phyloP scores from a whole-genome alignment of 2,329 filamentous ascomycete genomes.

The Hypocrella siamensis region DNA sequence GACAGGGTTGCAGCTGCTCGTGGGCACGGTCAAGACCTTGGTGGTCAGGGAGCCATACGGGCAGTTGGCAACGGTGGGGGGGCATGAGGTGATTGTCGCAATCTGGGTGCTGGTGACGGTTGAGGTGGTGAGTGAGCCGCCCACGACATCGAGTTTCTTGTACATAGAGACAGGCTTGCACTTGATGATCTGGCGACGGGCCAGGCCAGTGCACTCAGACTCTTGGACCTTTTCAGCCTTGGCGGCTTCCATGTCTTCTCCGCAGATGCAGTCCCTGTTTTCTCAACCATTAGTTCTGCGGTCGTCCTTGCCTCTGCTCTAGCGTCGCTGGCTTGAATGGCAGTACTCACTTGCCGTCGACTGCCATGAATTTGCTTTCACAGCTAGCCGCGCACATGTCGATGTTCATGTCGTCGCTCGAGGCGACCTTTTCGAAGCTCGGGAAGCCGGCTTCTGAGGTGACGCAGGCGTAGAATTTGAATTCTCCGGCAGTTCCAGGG shows the following conservation, averaged over 20 bases:
- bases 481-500: conserved; percentile 8
- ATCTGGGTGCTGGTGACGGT: conserved; percentile 7
- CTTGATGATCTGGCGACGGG: neutral
- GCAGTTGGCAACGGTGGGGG: conserved; percentile 10
- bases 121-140: neutral
- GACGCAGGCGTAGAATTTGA: conserved; percentile 12
- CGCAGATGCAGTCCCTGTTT: conserved; percentile 18
- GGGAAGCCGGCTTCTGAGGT: conserved; percentile 12
- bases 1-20: neutral
- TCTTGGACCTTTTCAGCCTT: conserved; percentile 4
- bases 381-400: conserved; percentile 12
- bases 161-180: conserved; percentile 2
- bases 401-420: conserved; percentile 8
- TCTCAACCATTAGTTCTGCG: no score
- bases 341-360: conserved; percentile 9
- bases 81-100: conserved; percentile 15
- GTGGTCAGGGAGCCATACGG: conserved; percentile 9
- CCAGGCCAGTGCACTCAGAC: conserved; percentile 9
- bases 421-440: conserved; percentile 8
- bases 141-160: neutral
- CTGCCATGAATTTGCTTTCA: conserved; percentile 10
- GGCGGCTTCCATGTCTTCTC: conserved; percentile 5
- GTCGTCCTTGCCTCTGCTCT: no score
- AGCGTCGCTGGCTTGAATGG: no score
- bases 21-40: conserved; percentile 8